Percentiles rank a stretch among this genome's conserved stretches.
Evolutionary conservation across 2,329 filamentous ascomycete genomes (phyloP).

Genomic region (Hypoxylon sp.): DNA sequence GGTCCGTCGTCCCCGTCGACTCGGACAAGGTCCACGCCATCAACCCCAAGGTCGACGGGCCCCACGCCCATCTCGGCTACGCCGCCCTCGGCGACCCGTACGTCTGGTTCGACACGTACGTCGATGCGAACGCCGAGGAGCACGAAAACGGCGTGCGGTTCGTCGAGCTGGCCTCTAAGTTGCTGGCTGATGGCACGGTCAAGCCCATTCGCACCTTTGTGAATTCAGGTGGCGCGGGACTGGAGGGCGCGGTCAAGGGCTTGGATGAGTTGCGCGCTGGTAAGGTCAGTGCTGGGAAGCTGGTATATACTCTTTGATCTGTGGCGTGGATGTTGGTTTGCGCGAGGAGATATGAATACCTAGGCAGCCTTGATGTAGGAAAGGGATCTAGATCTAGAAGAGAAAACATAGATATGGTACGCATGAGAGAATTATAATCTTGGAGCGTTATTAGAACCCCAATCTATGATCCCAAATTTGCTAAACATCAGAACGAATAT

Average conservation of each 20-base stretch:
- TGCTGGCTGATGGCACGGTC: slow-evolving; percentile 51
- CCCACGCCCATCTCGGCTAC: slow-evolving; percentile 50
- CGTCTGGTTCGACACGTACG: slow-evolving; percentile 15
- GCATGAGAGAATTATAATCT: no score
- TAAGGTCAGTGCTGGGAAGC: slow-evolving; percentile 53
- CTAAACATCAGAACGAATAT: no score
- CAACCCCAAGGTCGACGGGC: slow-evolving; percentile 49
- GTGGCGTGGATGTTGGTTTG: no score
- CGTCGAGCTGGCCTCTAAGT: slow-evolving; percentile 45
- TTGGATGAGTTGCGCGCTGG: slow-evolving; percentile 47
- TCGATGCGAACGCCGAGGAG: slow-evolving; percentile 24
- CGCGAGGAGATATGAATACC: neutral
- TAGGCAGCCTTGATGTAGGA: neutral
- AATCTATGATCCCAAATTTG: no score
- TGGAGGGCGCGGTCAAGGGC: slow-evolving; percentile 49
- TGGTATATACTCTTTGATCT: slow-evolving; percentile 53
- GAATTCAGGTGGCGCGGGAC: slow-evolving; percentile 42
- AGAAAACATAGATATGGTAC: no score
- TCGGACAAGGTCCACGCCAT: slow-evolving; percentile 46
- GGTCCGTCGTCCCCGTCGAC: slow-evolving; percentile 50
- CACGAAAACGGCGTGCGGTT: slow-evolving; percentile 44
- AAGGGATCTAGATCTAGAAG: no score
- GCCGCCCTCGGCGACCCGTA: slow-evolving; percentile 51
- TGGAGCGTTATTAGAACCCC: no score
- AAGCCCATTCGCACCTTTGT: slow-evolving; percentile 48